These are phyloP conservation scores for Aspergillus sparsus DNA, from an alignment of 495 filamentous ascomycete species.

Conservation along the genomic window DNA sequence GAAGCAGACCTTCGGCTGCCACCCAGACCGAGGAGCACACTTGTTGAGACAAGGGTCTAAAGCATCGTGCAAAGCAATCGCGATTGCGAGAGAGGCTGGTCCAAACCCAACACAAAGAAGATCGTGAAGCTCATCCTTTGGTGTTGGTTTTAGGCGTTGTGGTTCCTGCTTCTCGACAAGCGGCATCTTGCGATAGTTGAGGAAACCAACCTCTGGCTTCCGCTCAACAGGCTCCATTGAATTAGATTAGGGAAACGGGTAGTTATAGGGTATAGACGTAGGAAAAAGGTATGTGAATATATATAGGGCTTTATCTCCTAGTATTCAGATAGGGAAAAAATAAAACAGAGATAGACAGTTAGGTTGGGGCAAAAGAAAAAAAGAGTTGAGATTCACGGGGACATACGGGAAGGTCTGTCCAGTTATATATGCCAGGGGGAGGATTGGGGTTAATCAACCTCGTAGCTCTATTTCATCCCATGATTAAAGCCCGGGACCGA, in stretches of 20 bases:
- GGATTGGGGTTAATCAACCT: slow-evolving; percentile 3
- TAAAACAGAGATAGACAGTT: slow-evolving; percentile 2
- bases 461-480: neutral
- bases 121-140: slow-evolving; percentile 67
- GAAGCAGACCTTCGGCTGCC: slow-evolving; percentile 72
- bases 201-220: slow-evolving; percentile 29
- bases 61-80: slow-evolving; percentile 81
- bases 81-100: slow-evolving; percentile 90
- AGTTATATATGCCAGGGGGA: slow-evolving; percentile 10
- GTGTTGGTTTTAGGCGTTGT: slow-evolving; percentile 30
- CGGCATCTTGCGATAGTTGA: slow-evolving; percentile 28
- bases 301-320: slow-evolving; percentile 4
- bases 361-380: slow-evolving; percentile 6
- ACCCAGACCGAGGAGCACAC: slow-evolving; percentile 28
- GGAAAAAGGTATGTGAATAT: neutral
- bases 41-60: slow-evolving; percentile 42
- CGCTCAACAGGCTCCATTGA: slow-evolving; percentile 28
- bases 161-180: slow-evolving; percentile 21
- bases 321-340: slow-evolving; percentile 1
- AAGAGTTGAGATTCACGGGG: slow-evolving; percentile 14
- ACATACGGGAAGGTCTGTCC: slow-evolving; percentile 6
- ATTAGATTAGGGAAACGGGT: neutral
- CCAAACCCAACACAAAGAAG: slow-evolving; percentile 92
- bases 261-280: neutral
- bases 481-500: slow-evolving; percentile 1